Percentiles rank a stretch among this genome's conserved stretches.
These are phyloP conservation scores for Moniliophthora roreri DNA, from an alignment of 1,284 basidiomycete genomes.

Conservation along the genomic window DNA sequence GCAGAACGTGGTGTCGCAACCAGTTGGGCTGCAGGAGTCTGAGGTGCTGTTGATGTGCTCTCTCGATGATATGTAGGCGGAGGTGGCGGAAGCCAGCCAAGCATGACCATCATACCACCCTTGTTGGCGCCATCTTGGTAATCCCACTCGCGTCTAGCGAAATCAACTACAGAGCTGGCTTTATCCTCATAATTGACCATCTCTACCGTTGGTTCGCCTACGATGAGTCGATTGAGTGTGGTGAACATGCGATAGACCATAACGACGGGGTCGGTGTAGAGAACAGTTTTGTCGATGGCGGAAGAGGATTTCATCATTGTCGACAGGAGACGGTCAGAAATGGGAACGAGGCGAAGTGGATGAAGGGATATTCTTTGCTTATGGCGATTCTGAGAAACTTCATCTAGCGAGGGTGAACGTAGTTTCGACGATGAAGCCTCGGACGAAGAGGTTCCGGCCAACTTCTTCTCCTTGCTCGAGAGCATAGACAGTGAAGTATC, in stretches of 20 bases:
- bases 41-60: conserved; percentile 1
- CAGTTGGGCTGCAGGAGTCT: conserved; percentile 20
- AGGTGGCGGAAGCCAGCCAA: conserved; percentile 2
- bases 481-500: conserved; percentile 28
- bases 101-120: background rate
- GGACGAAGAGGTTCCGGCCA: background rate
- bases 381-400: background rate
- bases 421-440: background rate
- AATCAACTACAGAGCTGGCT: background rate
- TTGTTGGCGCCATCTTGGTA: background rate
- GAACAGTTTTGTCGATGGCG: background rate
- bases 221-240: background rate
- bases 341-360: conserved; percentile 1
- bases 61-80: background rate
- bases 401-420: too few species aligned
- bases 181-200: background rate
- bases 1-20: conserved; percentile 9
- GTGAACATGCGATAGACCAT: conserved; percentile 3
- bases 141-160: background rate
- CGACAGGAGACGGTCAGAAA: conserved; percentile 3
- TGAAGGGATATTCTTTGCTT: background rate
- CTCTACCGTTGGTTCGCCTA: background rate
- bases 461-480: background rate
- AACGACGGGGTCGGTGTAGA: background rate
- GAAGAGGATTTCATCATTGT: background rate